A percentile compares a stretch with the other conserved stretches of the same genome.
phyloP scores from a whole-genome alignment of 2,329 filamentous ascomycete species.

The Sclerotinia spermophila region DNA sequence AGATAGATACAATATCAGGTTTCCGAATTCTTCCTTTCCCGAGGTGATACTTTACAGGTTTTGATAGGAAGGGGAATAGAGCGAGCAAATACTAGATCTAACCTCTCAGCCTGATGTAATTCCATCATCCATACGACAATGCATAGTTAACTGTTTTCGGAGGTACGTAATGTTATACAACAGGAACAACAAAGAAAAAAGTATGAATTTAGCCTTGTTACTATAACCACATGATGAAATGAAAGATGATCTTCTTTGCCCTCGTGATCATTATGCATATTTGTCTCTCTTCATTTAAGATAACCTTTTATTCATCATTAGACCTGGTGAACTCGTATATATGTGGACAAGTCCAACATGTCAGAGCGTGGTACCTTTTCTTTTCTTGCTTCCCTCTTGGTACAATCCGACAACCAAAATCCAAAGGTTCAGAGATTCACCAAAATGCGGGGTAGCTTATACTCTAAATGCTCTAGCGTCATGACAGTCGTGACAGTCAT shows the following conservation, averaged over 20 bases:
- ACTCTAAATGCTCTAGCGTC: not conserved
- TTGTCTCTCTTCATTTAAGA: not conserved
- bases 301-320: too few species aligned
- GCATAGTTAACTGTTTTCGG: slow-evolving; percentile 10
- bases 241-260: not conserved
- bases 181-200: slow-evolving; percentile 5
- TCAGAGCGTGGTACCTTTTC: not conserved
- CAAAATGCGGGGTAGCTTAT: slow-evolving; percentile 12
- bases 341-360: too few species aligned
- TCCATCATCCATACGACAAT: not conserved
- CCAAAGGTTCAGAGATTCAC: not conserved
- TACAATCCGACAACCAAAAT: not conserved
- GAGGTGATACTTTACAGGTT: not conserved
- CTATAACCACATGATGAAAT: not conserved
- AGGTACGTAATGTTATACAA: not conserved
- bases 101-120: not conserved
- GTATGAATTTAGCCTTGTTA: not conserved
- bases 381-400: too few species aligned
- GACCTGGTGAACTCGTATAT: too few species aligned
- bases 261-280: not conserved
- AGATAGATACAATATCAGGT: too few species aligned
- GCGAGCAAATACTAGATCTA: too few species aligned
- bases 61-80: too few species aligned
- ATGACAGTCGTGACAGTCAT: too few species aligned
- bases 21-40: not conserved